Conservation (phyloP, 441 rosid genomes). For the Kokia cookei region DNA sequence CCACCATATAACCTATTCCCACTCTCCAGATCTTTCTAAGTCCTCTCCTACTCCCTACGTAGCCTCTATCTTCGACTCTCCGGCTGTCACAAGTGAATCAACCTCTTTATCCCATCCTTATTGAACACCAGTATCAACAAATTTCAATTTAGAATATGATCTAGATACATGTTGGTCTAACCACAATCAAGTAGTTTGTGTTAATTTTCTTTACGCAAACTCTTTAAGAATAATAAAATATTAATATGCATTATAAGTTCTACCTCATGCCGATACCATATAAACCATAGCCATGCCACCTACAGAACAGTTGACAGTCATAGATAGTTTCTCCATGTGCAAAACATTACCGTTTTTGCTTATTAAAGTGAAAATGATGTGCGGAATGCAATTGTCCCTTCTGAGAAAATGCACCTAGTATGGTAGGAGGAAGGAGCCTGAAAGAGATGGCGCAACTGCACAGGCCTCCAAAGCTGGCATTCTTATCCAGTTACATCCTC, state of each 20-base stretch:
- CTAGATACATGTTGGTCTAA: too few species aligned
- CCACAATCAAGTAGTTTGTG: too few species aligned
- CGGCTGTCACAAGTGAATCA: too few species aligned
- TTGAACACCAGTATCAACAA: too few species aligned
- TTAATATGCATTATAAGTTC: background rate
- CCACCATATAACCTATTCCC: too few species aligned
- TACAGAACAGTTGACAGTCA: background rate
- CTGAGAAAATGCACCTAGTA: background rate
- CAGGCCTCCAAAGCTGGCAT: background rate
- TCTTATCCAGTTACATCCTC: background rate
- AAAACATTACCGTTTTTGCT: background rate
- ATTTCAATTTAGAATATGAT: too few species aligned
- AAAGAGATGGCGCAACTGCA: background rate
- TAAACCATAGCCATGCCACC: background rate
- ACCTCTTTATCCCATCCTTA: too few species aligned
- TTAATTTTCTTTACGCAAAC: too few species aligned
- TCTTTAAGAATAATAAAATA: too few species aligned
- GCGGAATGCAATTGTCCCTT: background rate
- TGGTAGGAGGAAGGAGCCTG: background rate
- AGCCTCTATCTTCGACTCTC: too few species aligned
- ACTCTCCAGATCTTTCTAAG: too few species aligned
- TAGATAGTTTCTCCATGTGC: background rate
- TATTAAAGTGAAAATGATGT: background rate
- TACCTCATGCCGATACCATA: background rate
- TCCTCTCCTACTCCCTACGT: too few species aligned